phyloP scores from a whole-genome alignment of 345 rosid genomes.

The Brassica rapa region DNA sequence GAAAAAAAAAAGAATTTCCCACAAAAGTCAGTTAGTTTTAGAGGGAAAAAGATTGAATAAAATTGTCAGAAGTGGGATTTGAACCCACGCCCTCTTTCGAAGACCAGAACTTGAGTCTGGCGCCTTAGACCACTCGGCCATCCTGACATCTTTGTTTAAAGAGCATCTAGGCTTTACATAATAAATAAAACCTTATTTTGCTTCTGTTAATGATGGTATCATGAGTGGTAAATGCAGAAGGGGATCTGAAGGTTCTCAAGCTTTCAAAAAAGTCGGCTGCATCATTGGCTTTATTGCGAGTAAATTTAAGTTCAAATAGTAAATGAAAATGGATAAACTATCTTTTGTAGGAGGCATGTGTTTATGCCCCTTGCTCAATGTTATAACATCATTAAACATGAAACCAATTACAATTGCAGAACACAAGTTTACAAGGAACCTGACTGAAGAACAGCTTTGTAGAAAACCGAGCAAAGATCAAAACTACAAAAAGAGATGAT shows the following conservation, averaged over 20 bases:
- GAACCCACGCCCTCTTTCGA: slow-evolving; percentile 50
- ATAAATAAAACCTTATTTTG: not conserved
- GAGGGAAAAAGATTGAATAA: not conserved
- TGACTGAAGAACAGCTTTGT: not conserved
- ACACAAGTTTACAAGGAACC: not conserved
- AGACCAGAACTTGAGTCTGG: slow-evolving; percentile 86
- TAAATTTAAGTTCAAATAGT: not conserved
- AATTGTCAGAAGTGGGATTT: slow-evolving; percentile 45
- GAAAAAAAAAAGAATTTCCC: not conserved
- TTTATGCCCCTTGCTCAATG: not conserved
- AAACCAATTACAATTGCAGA: not conserved
- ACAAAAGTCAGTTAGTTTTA: not conserved
- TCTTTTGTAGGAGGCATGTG: not conserved
- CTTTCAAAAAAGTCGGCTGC: not conserved
- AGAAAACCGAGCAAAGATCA: not conserved
- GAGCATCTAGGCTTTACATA: not conserved
- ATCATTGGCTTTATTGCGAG: not conserved
- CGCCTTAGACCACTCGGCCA: slow-evolving; percentile 96
- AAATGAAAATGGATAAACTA: not conserved
- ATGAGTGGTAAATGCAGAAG: not conserved
- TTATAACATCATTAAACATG: not conserved
- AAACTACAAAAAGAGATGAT: slow-evolving; percentile 1
- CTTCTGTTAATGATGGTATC: not conserved
- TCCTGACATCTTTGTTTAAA: slow-evolving; percentile 46
- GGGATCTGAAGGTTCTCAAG: not conserved